Evolutionary conservation across 768 basidiomycete species (phyloP), one percentile per base, ranked within the genome.

Genomic region (Macrolepiota albuminosa): DNA sequence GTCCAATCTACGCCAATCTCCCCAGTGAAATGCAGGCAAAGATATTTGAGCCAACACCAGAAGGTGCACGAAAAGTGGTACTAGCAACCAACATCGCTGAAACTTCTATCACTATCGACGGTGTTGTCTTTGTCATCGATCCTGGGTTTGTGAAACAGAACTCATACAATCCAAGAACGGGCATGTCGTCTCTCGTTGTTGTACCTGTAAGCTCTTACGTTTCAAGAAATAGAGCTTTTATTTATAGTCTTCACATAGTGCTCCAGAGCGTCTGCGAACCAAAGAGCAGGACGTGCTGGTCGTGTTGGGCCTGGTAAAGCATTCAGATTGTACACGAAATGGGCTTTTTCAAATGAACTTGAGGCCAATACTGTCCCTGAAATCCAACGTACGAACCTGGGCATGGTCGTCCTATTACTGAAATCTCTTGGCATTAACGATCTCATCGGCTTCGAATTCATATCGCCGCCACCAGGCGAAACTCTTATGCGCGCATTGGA

Each of bases 141-240:
- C 97, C 97, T 3, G 97, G 97, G 13, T 98, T 98, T 68, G 96
- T 98, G 66, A 99, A 99, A 78, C 97, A 99, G 71, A 98, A 99
- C 72, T 90, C 94, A 43, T 99, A 97, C 71, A 99, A 99, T 73
- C 97, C 97, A 2, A 83, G 95, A 68, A 97, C 97, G 47, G 96
- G 97, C 14, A 99, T 99, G 97, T 95, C 93, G 10, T 96, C 95
- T 0, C 79, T 99, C 14, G 86, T 94, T 14, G 94, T 99, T 37
- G 95, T 98, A 54, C 97, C 97, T 0, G 93, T 95, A 62, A 74
- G 89, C 81, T 21, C n/a, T 4, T 43, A 51, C 46, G 46, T 39
- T 37, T 34, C 18, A 10, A 8, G 16, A 21, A 26, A 52, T 24
- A 18, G 47, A 43, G 29, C 45, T 48, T 39, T 49, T n/a, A 9